Base-by-base conservation (phyloP, 495 filamentous ascomycete species). In the Aspergillus affinis region DNA sequence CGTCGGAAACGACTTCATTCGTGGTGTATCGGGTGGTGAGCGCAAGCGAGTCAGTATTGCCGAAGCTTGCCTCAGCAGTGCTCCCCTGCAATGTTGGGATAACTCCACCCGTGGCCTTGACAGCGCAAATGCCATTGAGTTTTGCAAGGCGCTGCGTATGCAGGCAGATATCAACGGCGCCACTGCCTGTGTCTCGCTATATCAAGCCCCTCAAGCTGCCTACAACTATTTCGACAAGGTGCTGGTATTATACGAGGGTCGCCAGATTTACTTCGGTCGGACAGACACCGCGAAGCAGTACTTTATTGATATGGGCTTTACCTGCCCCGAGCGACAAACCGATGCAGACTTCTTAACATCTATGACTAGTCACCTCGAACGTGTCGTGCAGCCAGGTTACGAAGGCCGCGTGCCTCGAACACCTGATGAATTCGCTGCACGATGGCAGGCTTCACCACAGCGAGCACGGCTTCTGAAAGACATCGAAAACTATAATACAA, bases 101-200 rank as follows among this genome's bases (percentile, higher is more conserved):
- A 92, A 93, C 74, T 84, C 81, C 48, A 91, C 89, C 3, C 83
- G 90, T 54, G 90, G 90, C 29, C 77, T 92, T n/a, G 90, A 93
- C 64, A 86, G 87, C 17, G 86, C 84, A 17, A 91, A 89, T 2
- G 90, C 90, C 0, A 79, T 92, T 29, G 86, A 90, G 18, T 71
- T 71, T 55, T 68, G 78, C 61, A 87, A 87, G 62, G 86, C 85
- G 2, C 78, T 91, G 50, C 79, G 87, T 12, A 15, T 32, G 15
- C 79, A 88, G 66, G 88, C 88, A 15, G 82, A 89, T 63, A 76
- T 89, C 48, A 86, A 87, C 75, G 80, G 87, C 69, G 86, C 82
- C 1, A 85, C 82, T 19, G 88, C 86, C 1, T 87, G 89, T 55
- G 88, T 90, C 13, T 87, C 87, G 1, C 76, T 91, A 3, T 92